These are phyloP conservation scores for Xylaria digitata DNA, from an alignment of 2,329 filamentous ascomycete genomes.

Conservation along the genomic window DNA sequence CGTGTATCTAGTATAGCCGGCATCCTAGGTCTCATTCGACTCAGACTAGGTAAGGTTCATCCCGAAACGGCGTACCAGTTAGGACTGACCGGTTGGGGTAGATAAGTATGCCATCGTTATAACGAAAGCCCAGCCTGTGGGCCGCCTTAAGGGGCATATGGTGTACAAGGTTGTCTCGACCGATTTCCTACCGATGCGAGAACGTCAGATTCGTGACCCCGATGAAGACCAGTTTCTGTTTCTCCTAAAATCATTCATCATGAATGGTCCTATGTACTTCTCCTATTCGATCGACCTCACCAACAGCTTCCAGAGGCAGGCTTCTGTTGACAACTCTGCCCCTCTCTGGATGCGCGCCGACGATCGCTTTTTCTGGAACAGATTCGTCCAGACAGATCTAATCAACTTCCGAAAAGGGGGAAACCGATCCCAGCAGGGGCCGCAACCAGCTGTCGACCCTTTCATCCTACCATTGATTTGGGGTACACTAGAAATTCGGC, in stretches of 20 bases:
- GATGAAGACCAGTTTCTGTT: conserved; percentile 93
- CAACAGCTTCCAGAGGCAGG: conserved; percentile 95
- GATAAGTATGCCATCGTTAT: conserved; percentile 98
- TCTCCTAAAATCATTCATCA: conserved; percentile 83
- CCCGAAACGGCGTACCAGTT: background rate
- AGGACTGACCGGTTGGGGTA: conserved; percentile 46
- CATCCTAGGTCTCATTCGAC: conserved; percentile 91
- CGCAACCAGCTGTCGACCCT: conserved; percentile 83
- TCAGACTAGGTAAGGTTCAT: conserved; percentile 79
- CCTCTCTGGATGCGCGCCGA: conserved; percentile 94
- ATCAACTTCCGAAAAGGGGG: conserved; percentile 83
- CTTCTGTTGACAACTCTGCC: conserved; percentile 74
- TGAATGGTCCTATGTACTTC: conserved; percentile 93
- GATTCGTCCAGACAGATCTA: conserved; percentile 88
- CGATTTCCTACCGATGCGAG: conserved; percentile 92
- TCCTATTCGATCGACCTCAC: conserved; percentile 97
- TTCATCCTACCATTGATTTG: conserved; percentile 97
- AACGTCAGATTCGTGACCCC: conserved; percentile 88
- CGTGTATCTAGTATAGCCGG: conserved; percentile 92
- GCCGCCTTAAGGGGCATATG: conserved; percentile 93
- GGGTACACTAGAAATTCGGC: conserved; percentile 92
- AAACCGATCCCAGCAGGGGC: conserved; percentile 71
- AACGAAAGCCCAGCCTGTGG: conserved; percentile 91
- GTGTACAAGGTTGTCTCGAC: conserved; percentile 92
- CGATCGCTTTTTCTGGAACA: conserved; percentile 99